Conservation (phyloP, 2,329 filamentous ascomycete species). For the Xylaria polymorpha region DNA sequence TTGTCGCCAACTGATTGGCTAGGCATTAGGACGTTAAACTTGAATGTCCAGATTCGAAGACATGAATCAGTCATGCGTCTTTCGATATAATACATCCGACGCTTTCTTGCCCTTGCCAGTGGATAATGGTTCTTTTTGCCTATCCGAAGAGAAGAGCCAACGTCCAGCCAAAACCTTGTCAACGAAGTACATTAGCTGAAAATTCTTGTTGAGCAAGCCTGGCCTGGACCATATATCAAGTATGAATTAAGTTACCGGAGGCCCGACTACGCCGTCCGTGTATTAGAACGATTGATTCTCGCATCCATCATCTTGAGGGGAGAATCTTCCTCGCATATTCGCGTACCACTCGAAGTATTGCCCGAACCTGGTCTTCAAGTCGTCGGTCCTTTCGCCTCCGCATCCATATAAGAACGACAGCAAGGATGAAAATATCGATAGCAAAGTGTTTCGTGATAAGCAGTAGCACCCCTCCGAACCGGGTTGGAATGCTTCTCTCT, state of each 20-base stretch:
- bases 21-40: not conserved
- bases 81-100: not conserved
- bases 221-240: not conserved
- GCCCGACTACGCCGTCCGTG: not conserved
- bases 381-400: conserved; percentile 75
- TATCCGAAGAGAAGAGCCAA: not conserved
- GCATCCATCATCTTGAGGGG: conserved; percentile 63
- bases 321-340: conserved; percentile 70
- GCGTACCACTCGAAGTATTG: conserved; percentile 66
- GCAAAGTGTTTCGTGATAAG: conserved; percentile 76
- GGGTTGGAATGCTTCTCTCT: conserved; percentile 73
- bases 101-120: not conserved
- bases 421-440: conserved; percentile 75
- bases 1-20: not conserved
- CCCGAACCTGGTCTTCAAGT: conserved; percentile 78
- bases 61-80: not conserved
- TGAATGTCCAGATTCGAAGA: not conserved
- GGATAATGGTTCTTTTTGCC: not conserved
- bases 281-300: not conserved
- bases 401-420: conserved; percentile 77
- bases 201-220: conserved; percentile 5
- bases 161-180: not conserved
- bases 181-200: not conserved
- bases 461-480: conserved; percentile 79
- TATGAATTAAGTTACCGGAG: not conserved